Evolutionary conservation across 1,284 basidiomycete genomes (phyloP), one percentile per base, ranked within the genome.

Genomic region (Rhizoctonia solani): DNA sequence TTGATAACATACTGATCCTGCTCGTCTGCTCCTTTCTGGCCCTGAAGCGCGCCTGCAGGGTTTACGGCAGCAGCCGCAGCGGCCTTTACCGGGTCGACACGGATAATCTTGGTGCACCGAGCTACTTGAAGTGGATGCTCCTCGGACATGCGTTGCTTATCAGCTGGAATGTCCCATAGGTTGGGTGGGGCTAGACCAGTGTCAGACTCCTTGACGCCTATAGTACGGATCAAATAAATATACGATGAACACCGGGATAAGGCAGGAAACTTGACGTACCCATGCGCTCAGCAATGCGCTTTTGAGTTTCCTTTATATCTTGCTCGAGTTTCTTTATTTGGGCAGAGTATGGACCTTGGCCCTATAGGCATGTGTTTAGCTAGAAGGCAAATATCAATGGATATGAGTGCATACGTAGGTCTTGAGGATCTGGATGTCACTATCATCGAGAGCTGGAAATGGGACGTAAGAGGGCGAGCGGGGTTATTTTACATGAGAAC

Each of bases 1-100:
- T 98, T 98, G 80, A 99, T 99, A 73, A 99, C 93, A 78, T 99
- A 99, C 79, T 98, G 95, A 81, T 98, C 95, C 74, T 95, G 93
- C 76, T 98, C 96, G 75, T 97, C 95, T 2, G 93, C 93, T 58
- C 90, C 90, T 73, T 91, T 93, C 79, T 93, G 89, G 11, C 90
- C 90, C 75, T 92, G 90, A 3, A 81, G 74, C n/a, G 87, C 90
- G 69, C 90, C 90, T 19, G 82, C 79, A 4, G 88, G 82, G 73
- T 91, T 89, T 69, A 90, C 82, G 4, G 89, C 81, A 65, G 84
- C 85, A 14, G 90, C 90, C 13, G 86, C 85, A 72, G 87, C 88
- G 4, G 90, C 90, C 46, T 85, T 81, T 72, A 82, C 83, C 30
- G 85, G 80, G 77, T 93, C 87, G 72, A 93, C 80, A 49, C 88